Evolutionary conservation across 805 yeast genomes (phyloP), one percentile per base, ranked within the genome.

Genomic region (Wickerhamomyces chambardii): DNA sequence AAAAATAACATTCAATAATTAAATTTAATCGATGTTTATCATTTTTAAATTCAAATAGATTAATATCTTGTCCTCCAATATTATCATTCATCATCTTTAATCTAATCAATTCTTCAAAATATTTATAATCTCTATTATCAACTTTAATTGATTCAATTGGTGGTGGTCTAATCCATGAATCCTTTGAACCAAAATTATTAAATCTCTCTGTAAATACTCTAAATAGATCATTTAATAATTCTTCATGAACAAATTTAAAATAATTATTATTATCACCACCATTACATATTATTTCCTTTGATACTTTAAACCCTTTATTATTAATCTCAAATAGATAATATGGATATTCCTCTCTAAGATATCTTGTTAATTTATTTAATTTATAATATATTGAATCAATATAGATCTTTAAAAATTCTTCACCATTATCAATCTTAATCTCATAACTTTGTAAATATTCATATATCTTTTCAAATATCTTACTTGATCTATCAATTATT

Each of bases 391-490:
- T 61, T 1, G 92, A 77, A 55, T 87, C 97, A 4, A 75, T 59
- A 53, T 73, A 73, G 14, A 85, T 46, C 45, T 76, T 71, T 15
- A 78, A 69, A 48, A 67, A 83, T 35, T 77, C 78, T 28, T 64
- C 68, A 31, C 77, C 90, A 42, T 70, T 62, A 4, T 63, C 59
- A n/a, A 85, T 65, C 18, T 68, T 63, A 17, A 86, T 59, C 41
- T 73, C 68, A 48, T 89, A 87, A 0, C 97, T 95, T 54, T 83
- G 95, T 28, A 87, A 59, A 60, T 89, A 95, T 39, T 63, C 51
- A 45, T 73, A 73, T 15, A 87, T 82, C 41, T 66, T 62, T 36
- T 74, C 72, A 53, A 87, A 87, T 0, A 84, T 71, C 2, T 55
- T 61, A 0, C 94, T 81, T 9, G 80, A 78, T 27, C 96, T 62